Conservation (phyloP, 164 flowering plant species). For the Annona cherimola region DNA sequence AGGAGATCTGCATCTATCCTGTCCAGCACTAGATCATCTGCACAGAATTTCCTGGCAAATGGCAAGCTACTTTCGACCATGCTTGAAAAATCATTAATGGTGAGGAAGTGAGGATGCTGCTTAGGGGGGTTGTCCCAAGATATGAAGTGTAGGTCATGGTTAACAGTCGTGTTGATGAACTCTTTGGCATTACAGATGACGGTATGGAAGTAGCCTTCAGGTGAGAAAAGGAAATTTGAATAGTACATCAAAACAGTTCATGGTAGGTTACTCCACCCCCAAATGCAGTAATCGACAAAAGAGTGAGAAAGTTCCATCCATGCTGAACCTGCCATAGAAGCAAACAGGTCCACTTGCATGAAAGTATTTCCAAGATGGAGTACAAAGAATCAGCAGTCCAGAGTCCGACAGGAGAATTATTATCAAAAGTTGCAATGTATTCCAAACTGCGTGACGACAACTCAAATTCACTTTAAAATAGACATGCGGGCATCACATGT, state of each 20-base stretch:
- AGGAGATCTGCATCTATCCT: constrained; percentile 35
- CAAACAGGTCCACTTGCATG: not conserved
- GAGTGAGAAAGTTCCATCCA: constrained; percentile 41
- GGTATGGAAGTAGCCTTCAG: constrained; percentile 41
- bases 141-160: constrained; percentile 35
- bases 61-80: constrained; percentile 37
- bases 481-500: too few species aligned
- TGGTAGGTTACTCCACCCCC: constrained; percentile 47
- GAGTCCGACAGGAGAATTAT: not conserved
- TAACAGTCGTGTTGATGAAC: constrained; percentile 34
- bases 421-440: too few species aligned
- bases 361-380: not conserved
- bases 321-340: constrained; percentile 31
- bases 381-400: not conserved
- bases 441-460: too few species aligned
- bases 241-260: constrained; percentile 41
- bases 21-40: constrained; percentile 34
- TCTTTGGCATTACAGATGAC: constrained; percentile 39
- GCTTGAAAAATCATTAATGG: constrained; percentile 22
- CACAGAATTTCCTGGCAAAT: constrained; percentile 37
- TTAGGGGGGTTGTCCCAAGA: constrained; percentile 42
- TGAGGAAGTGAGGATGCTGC: constrained; percentile 40
- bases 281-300: constrained; percentile 37
- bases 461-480: too few species aligned
- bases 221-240: constrained; percentile 37